Conservation (phyloP, 2,329 filamentous ascomycete species). For the Daldinia eschscholtzii region DNA sequence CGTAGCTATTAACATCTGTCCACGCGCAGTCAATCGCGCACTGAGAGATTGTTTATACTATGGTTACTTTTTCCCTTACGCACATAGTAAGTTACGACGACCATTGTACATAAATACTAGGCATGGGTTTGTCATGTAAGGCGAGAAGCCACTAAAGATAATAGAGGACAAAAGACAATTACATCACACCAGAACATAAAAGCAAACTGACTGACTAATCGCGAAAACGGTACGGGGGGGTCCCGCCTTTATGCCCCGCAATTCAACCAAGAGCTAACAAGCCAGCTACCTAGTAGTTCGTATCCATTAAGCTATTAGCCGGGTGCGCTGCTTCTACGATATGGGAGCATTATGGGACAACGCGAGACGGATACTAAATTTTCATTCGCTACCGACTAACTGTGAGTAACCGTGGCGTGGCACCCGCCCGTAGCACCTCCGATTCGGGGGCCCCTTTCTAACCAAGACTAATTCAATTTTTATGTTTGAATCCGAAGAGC, state of each 20-base stretch:
- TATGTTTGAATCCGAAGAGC: not conserved
- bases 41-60: slow-evolving; percentile 8
- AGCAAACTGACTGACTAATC: not conserved
- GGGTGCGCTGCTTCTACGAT: slow-evolving; percentile 11
- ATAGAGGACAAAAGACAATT: not conserved
- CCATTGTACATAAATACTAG: not conserved
- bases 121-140: not conserved
- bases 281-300: no score
- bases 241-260: slow-evolving; percentile 23
- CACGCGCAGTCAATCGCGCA: slow-evolving; percentile 5
- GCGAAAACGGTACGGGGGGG: slow-evolving; percentile 10
- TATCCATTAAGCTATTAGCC: slow-evolving; percentile 12
- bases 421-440: slow-evolving; percentile 37
- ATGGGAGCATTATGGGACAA: not conserved
- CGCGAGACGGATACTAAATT: slow-evolving; percentile 23
- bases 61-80: slow-evolving; percentile 2
- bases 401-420: slow-evolving; percentile 27
- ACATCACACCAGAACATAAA: no score
- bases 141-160: not conserved
- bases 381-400: slow-evolving; percentile 18
- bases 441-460: slow-evolving; percentile 35
- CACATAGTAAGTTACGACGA: not conserved
- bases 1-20: slow-evolving; percentile 16
- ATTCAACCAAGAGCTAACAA: not conserved
- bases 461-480: slow-evolving; percentile 30